phyloP scores from a whole-genome alignment of 352 stramenopile genomes.

The Phytopythium delawarense region DNA sequence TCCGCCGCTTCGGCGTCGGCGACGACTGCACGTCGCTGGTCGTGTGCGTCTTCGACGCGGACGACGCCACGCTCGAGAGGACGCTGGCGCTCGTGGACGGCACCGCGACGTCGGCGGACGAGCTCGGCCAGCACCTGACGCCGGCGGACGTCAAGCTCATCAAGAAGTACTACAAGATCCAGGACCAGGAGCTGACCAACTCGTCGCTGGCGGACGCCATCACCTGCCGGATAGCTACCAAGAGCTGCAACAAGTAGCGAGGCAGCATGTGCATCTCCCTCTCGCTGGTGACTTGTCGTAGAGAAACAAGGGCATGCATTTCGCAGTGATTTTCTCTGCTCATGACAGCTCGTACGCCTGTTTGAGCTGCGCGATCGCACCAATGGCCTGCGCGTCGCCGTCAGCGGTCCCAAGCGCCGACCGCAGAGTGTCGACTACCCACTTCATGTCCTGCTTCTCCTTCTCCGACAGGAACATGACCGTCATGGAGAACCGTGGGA shows the following conservation, averaged over 20 bases:
- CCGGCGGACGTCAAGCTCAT: conserved; percentile 48
- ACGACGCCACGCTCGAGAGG: conserved; percentile 31
- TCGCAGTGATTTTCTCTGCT: neutral
- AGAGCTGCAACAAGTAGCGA: conserved; percentile 78
- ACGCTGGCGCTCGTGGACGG: conserved; percentile 50
- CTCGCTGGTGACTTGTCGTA: neutral
- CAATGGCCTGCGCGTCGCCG: conserved; percentile 1
- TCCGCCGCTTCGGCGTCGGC: conserved; percentile 70
- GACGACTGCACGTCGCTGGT: conserved; percentile 53
- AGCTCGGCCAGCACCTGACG: conserved; percentile 49
- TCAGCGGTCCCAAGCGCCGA: conserved; percentile 6
- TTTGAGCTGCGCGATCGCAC: conserved; percentile 25
- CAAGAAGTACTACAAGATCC: conserved; percentile 85
- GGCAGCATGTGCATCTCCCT: neutral
- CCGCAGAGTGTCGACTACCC: conserved; percentile 34
- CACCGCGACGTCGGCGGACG: conserved; percentile 29
- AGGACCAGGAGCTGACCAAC: conserved; percentile 60
- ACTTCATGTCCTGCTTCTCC: conserved; percentile 56
- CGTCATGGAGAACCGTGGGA: conserved; percentile 75
- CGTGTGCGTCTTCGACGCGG: conserved; percentile 73
- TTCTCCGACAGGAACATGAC: conserved; percentile 70
- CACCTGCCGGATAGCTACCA: conserved; percentile 82
- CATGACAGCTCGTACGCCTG: conserved; percentile 40
- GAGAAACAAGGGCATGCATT: neutral
- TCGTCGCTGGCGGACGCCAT: conserved; percentile 69